Conservation (phyloP, 140 eudicot genomes). For the Senecio squalidus region DNA sequence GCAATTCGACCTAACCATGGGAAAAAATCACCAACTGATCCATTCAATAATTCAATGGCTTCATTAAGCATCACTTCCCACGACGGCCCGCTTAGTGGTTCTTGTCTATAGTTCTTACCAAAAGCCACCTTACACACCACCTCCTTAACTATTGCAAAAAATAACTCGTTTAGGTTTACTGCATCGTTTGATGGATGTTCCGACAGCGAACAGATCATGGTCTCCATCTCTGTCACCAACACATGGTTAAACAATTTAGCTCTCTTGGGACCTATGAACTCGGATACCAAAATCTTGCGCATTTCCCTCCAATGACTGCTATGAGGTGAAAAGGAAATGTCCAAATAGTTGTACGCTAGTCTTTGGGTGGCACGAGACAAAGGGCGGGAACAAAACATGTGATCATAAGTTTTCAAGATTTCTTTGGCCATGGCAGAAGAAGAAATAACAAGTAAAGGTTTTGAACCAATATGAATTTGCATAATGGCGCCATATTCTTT, state of each 20-base stretch:
- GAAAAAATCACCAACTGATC: conserved; percentile 18
- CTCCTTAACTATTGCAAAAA: background rate
- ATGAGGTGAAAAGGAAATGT: conserved; percentile 13
- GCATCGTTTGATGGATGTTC: background rate
- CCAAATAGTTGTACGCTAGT: background rate
- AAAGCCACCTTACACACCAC: conserved; percentile 13
- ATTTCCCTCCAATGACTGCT: background rate
- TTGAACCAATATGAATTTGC: conserved; percentile 30
- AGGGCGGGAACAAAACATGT: conserved; percentile 9
- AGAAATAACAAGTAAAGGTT: conserved; percentile 30
- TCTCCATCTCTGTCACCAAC: conserved; percentile 1
- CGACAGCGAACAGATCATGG: conserved; percentile 1
- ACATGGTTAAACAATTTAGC: conserved; percentile 16
- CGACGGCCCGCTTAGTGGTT: conserved; percentile 6
- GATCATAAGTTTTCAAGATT: conserved; percentile 17
- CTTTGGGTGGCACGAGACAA: background rate
- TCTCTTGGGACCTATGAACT: conserved; percentile 28
- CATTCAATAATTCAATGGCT: background rate
- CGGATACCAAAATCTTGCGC: conserved; percentile 23
- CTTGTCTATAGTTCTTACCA: conserved; percentile 7
- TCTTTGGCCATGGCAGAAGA: conserved; percentile 23
- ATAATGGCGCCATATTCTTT: conserved; percentile 30
- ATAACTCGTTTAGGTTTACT: conserved; percentile 2
- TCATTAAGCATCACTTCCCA: conserved; percentile 11
- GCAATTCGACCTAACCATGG: conserved; percentile 11